These are phyloP conservation scores for Magnaporthiopsis poae DNA, from an alignment of 2,329 filamentous ascomycete genomes.

Conservation along the genomic window DNA sequence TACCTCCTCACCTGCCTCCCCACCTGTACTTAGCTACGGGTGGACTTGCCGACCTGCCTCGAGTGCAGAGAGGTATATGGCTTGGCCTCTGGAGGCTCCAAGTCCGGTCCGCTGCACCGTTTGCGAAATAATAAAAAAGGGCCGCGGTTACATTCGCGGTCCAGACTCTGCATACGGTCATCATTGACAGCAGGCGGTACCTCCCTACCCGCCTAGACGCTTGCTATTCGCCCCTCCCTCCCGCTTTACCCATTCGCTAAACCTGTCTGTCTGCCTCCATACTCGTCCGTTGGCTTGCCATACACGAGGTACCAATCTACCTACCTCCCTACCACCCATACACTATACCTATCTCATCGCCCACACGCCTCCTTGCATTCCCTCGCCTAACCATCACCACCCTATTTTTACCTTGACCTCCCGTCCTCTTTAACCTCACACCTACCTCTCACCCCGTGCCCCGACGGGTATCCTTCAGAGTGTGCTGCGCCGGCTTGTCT, in stretches of 20 bases:
- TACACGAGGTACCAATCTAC: background rate
- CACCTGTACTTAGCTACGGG: background rate
- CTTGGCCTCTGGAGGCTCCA: background rate
- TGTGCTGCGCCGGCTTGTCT: background rate
- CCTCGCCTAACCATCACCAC: background rate
- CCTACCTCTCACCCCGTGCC: background rate
- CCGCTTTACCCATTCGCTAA: background rate
- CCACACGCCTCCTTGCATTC: background rate
- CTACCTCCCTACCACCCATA: background rate
- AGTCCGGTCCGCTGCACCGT: background rate
- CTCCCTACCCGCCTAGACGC: background rate
- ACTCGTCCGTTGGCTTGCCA: background rate
- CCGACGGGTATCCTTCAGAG: background rate
- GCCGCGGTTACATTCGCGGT: background rate
- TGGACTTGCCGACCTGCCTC: background rate
- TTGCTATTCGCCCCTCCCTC: background rate
- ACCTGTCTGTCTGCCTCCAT: background rate
- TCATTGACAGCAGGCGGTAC: background rate
- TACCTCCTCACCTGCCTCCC: conserved; percentile 11
- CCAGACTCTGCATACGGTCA: background rate
- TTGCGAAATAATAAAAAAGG: background rate
- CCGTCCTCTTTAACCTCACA: background rate
- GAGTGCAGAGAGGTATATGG: background rate
- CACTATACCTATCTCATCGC: background rate
- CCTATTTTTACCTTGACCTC: background rate